phyloP scores from a whole-genome alignment of 2,329 filamentous ascomycete genomes.

The Arthrobotrys musiformis region DNA sequence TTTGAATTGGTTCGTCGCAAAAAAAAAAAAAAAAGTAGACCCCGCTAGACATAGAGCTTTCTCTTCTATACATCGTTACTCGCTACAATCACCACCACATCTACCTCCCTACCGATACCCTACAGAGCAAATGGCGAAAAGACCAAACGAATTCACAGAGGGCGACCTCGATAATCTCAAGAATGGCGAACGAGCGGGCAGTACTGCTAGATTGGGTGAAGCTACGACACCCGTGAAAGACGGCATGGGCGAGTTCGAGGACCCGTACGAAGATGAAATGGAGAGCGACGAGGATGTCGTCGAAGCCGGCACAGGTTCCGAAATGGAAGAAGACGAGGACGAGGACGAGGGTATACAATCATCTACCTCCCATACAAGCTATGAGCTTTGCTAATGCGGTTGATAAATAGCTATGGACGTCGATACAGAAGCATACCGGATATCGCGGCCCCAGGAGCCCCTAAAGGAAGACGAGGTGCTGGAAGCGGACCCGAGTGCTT shows the following conservation, averaged over 20 bases:
- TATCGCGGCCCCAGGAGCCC: conserved; percentile 79
- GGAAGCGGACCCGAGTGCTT: conserved; percentile 89
- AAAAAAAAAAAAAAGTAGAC: not conserved
- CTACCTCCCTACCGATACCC: not conserved
- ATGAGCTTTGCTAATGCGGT: not conserved
- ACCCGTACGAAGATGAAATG: conserved; percentile 71
- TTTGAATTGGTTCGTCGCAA: conserved; percentile 36
- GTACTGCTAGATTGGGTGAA: conserved; percentile 51
- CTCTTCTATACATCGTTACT: not conserved
- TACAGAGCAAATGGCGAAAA: conserved; percentile 45
- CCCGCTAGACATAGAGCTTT: conserved; percentile 22
- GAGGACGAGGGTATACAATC: conserved; percentile 35
- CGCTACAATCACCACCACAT: not conserved
- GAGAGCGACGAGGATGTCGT: conserved; percentile 95
- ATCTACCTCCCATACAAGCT: conserved; percentile 1
- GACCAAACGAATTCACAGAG: conserved; percentile 50
- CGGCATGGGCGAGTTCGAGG: conserved; percentile 73
- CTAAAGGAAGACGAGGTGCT: conserved; percentile 90
- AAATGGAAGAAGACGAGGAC: conserved; percentile 85
- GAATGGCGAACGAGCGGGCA: conserved; percentile 53
- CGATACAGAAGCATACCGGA: conserved; percentile 94
- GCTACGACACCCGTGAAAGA: conserved; percentile 65
- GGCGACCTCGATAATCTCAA: conserved; percentile 55
- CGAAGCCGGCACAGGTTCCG: conserved; percentile 64
- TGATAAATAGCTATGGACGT: conserved; percentile 82